Base-by-base conservation (phyloP, 345 rosid genomes). In the Salix suchowensis region DNA sequence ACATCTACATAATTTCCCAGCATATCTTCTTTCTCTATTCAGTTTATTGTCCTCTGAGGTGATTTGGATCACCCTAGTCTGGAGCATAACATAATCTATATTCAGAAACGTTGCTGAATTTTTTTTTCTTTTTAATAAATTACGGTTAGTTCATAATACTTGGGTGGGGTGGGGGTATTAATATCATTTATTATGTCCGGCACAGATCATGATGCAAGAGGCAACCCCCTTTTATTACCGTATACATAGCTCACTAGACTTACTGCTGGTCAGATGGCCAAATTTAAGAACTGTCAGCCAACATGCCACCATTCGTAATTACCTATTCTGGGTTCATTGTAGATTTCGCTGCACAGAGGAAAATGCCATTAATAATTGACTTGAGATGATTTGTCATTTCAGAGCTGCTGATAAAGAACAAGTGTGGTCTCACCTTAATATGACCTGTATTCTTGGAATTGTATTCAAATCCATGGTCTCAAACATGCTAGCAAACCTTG, bases 301-400 rank as follows among this genome's bases (percentile, higher is more conserved):
- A 5, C 21, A 61, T 70, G 30, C 74, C 40, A 30, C 46, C 74
- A 68, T 68, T 72, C 60, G 75, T 40, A 40, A 40, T 40, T 79
- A 70, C 50, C 70, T 23, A 50, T 60, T 48, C 78, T 44, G 46
- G 67, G 77, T 71, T 81, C 36, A 26, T 54, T 68, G 68, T 37
- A 67, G 65, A 37, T 18, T 12, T 26, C 34, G 37, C 19, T 44
- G 32, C 30, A 42, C 10, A 3, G 7, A 18, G n/a, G 6, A 48
- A n/a, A 19, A 80, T 21, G 46, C 54, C 9, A 52, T 30, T 23
- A 66, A 16, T 46, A n/a, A 42, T 34, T 26, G 21, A 67, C 44
- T 14, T 50, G 55, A 16, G 4, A 19, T 23, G 67, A 21, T 13
- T 72, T 48, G 65, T 44, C 65, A 72, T 67, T 30, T 42, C 62